These are phyloP conservation scores for Fusarium sp. DNA, from an alignment of 2,329 filamentous ascomycete genomes.

Conservation along the genomic window DNA sequence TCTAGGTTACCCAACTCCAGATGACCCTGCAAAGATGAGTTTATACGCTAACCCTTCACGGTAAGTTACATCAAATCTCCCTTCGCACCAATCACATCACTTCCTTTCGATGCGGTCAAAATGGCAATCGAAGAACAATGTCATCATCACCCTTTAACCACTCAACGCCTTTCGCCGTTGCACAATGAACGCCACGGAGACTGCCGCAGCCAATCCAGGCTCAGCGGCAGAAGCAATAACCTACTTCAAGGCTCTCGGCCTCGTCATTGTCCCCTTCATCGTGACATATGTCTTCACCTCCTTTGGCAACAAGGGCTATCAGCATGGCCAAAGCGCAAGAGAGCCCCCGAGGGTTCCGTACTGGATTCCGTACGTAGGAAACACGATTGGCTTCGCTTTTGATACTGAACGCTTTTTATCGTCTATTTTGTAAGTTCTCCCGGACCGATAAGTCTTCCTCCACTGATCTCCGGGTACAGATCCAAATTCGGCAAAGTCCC, in stretches of 20 bases:
- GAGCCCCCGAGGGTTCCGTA: constrained; percentile 32
- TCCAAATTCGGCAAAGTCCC: constrained; percentile 35
- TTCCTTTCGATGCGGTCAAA: neutral
- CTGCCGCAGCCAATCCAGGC: neutral
- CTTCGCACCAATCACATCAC: neutral
- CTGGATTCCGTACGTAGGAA: constrained; percentile 28
- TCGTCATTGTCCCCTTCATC: constrained; percentile 6
- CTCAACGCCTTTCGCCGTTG: neutral
- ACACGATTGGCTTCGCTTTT: constrained; percentile 29
- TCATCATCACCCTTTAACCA: neutral
- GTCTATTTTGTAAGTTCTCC: constrained; percentile 13
- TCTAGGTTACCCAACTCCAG: neutral
- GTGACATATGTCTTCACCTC: constrained; percentile 23
- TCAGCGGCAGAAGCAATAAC: neutral
- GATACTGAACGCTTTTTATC: constrained; percentile 29
- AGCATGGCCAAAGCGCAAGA: neutral
- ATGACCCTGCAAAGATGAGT: too few species aligned
- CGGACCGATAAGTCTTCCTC: accelerated
- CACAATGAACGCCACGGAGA: constrained; percentile 13
- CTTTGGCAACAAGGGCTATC: constrained; percentile 7
- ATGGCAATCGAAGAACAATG: neutral
- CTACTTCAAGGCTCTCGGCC: neutral
- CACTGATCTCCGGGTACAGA: constrained; percentile 5
- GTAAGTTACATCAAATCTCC: neutral
- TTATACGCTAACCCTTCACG: neutral